Conservation (phyloP, 495 filamentous ascomycete species). For the Astrothelium macrocarpum region DNA sequence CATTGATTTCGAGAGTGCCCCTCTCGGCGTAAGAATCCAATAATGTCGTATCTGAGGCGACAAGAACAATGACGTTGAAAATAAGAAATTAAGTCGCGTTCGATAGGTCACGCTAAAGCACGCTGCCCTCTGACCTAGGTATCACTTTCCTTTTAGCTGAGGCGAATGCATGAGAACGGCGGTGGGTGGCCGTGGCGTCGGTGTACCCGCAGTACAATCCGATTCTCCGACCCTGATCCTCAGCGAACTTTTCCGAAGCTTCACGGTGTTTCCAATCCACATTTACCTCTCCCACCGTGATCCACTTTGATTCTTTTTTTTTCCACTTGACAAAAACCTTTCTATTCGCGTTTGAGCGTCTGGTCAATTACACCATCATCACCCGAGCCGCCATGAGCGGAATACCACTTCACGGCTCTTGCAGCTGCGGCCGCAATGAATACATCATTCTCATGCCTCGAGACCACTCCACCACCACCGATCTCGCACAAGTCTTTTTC, state of each 20-base stretch:
- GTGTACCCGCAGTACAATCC: too few relatives aligned
- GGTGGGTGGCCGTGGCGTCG: too few relatives aligned
- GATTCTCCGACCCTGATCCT: not conserved
- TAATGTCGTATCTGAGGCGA: too few relatives aligned
- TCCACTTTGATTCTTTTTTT: not conserved
- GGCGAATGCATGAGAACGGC: too few relatives aligned
- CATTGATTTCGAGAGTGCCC: too few relatives aligned
- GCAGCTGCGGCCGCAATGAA: conserved; percentile 75
- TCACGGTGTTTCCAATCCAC: conserved; percentile 1
- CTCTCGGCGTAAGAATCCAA: too few relatives aligned
- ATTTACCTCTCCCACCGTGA: not conserved
- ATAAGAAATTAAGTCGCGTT: too few relatives aligned
- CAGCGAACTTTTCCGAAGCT: conserved; percentile 2
- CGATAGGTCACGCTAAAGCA: too few relatives aligned
- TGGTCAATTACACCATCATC: not conserved
- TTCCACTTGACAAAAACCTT: not conserved
- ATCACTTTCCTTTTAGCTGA: too few relatives aligned
- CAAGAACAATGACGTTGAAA: too few relatives aligned
- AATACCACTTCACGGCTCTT: conserved; percentile 56
- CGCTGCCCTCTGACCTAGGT: too few relatives aligned
- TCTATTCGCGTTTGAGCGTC: not conserved
- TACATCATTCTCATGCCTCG: conserved; percentile 63
- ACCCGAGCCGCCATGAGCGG: not conserved
- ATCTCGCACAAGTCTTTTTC: conserved; percentile 56
- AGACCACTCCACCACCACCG: conserved; percentile 37